These are phyloP conservation scores for Suhomyces pyralidae DNA, from an alignment of 805 yeast genomes.

Conservation along the genomic window DNA sequence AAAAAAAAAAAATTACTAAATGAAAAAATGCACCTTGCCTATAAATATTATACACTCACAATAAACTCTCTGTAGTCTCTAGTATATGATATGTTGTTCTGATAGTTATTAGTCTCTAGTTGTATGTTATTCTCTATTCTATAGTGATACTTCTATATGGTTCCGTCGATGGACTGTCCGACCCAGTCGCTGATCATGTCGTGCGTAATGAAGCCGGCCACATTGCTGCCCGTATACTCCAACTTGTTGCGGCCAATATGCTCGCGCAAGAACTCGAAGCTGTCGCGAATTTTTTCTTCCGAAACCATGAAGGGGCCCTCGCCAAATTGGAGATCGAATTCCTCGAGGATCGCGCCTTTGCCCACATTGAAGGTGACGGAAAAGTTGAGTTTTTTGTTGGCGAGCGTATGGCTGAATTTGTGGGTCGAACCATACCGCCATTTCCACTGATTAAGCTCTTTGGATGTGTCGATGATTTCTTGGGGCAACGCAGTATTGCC, in stretches of 20 bases:
- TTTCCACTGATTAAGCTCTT: conserved; percentile 53
- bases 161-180: conserved; percentile 46
- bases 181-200: conserved; percentile 46
- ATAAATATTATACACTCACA: too few relatives aligned
- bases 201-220: conserved; percentile 44
- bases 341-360: conserved; percentile 33
- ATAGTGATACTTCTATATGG: conserved; percentile 15
- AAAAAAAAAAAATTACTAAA: too few relatives aligned
- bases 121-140: too few relatives aligned
- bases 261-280: conserved; percentile 35
- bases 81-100: too few relatives aligned
- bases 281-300: conserved; percentile 13
- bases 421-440: conserved; percentile 84
- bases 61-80: too few relatives aligned
- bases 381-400: conserved; percentile 29
- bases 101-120: too few relatives aligned
- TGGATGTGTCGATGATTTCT: conserved; percentile 40
- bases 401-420: conserved; percentile 54
- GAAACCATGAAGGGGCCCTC: background rate
- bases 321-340: conserved; percentile 15
- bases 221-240: conserved; percentile 39
- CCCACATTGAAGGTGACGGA: conserved; percentile 45
- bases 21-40: too few relatives aligned
- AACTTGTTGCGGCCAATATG: conserved; percentile 14
- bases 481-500: conserved; percentile 27